A percentile compares a stretch with the other conserved stretches of the same genome.
phyloP scores from a whole-genome alignment of 2,329 filamentous ascomycete species.

The Canariomyces notabilis region DNA sequence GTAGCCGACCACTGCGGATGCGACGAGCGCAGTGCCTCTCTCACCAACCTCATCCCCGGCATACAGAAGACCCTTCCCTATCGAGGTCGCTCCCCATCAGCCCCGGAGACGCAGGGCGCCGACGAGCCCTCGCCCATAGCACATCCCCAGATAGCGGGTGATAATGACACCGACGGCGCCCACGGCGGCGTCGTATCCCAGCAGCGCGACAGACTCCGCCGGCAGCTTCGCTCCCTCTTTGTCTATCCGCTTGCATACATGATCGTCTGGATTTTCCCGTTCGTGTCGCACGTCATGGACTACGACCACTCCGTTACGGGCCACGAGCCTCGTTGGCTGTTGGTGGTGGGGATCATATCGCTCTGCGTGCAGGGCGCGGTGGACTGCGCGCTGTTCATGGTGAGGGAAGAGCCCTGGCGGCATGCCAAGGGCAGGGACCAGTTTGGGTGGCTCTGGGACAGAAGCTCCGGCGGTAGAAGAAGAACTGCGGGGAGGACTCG shows the following conservation, averaged over 20 bases:
- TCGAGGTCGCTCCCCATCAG: too few species aligned
- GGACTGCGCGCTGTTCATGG: conserved; percentile 63
- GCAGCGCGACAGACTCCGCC: conserved; percentile 53
- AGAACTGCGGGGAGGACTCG: conserved; percentile 39
- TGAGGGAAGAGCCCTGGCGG: conserved; percentile 67
- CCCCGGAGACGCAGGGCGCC: not conserved
- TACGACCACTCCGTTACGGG: conserved; percentile 39
- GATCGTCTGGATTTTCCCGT: conserved; percentile 67
- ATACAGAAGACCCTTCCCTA: too few species aligned
- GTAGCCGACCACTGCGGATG: too few species aligned
- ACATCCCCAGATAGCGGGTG: not conserved
- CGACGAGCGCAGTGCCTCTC: too few species aligned
- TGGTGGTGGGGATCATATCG: conserved; percentile 51
- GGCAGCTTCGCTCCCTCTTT: conserved; percentile 67
- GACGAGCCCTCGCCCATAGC: not conserved
- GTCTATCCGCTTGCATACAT: conserved; percentile 72
- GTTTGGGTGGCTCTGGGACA: conserved; percentile 27
- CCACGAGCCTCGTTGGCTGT: conserved; percentile 51
- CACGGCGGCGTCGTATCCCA: conserved; percentile 27
- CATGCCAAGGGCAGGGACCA: conserved; percentile 39
- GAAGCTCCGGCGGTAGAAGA: conserved; percentile 16
- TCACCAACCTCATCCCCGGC: too few species aligned
- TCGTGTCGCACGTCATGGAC: conserved; percentile 57
- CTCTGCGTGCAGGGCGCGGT: conserved; percentile 62
- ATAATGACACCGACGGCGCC: not conserved